Base-by-base conservation (phyloP, 352 stramenopile species). In the Phytophthora fragariaefolia region DNA sequence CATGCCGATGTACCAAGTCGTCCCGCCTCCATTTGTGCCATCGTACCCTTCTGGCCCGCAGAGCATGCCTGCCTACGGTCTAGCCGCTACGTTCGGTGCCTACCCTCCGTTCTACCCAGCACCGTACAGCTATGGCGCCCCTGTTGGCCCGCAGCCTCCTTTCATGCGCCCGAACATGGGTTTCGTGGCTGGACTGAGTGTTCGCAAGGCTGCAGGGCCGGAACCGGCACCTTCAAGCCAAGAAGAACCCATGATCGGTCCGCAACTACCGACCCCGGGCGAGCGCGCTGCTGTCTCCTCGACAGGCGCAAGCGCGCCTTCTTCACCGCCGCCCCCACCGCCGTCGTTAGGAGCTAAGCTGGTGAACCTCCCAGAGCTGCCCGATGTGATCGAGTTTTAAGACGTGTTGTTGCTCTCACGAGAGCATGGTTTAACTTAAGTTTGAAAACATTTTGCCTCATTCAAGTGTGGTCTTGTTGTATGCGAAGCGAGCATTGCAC, bases 381-480 rank as follows among this genome's bases (percentile, higher is more conserved):
- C 79, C n/a, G 79, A 87, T 40, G 76, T 87, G 59, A 48, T 80
- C 20, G 74, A 77, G 69, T 82, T 82, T 70, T 82, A 79, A 57
- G 55, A 70, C 36, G 23, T 36, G 45, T 32, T 27, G 27, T 52
- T 63, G 53, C 53, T 62, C 32, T 54, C 20, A 4, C 43, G 36
- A 46, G 58, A 65, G 48, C 46, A 30, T 60, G 62, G 46, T 57
- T 52, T 79, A 79, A 79, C 46, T 79, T 79, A 76, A 75, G 38
- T 71, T 63, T 53, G 49, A 49, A 57, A 66, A 30, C 30, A 45
- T 43, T 69, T 62, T 63, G 30, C 55, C 51, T 54, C 18, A 38
- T 18, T 27, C 10, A 26, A 23, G 13, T 26, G 42, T 48, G 42
- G 17, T 45, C 17, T 15, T 22, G 18, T 12, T 22, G 15, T 3